Base-by-base conservation (phyloP, 2,329 filamentous ascomycete genomes). In the Venturia pyrina region DNA sequence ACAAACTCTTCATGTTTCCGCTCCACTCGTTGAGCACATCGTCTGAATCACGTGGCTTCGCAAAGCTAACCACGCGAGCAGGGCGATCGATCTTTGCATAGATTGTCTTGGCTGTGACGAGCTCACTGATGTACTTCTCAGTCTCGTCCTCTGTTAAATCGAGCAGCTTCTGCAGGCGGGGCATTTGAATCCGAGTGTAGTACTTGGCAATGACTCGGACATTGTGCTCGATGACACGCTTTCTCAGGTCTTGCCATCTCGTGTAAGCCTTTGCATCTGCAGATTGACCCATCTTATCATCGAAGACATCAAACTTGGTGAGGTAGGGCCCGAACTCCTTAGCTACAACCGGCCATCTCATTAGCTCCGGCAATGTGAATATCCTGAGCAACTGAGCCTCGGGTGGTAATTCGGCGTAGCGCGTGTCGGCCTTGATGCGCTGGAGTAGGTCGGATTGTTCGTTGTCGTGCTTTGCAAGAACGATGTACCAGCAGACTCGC, bases 11-110 rank as follows among this genome's bases (percentile, higher is more conserved):
- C 91, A 96, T 98, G 78, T 97, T 96, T 73, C 90, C 89, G 76
- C 92, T 96, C 95, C 95, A 99, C 79, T 99, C 95, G 75, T 99
- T 99, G 73, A 99, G 81, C 64, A 97, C 87, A 77, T 99, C 95
- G 74, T 99, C 95, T 1, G 93, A 91, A 77, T 96, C 93, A 69
- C 93, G 87, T 64, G 93, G 91, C 83, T 96, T 95, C 69, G 93
- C 92, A 74, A 99, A 99, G 77, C 84, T 96, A 73, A 99, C 92
- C 68, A 98, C 85, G 67, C 90, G 85, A 6, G 95, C 95, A 0
- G 95, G 95, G 61, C 95, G 86, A 77, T 99, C 95, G 72, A 99
- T 99, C 79, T 96, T 96, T 69, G 95, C 95, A 73, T 95, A 96
- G 69, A 99, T 93, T 8, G 95, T 99, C 86, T 98, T 98, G 70